phyloP scores from a whole-genome alignment of 331 rosid genomes.

The Quercus tomentella region DNA sequence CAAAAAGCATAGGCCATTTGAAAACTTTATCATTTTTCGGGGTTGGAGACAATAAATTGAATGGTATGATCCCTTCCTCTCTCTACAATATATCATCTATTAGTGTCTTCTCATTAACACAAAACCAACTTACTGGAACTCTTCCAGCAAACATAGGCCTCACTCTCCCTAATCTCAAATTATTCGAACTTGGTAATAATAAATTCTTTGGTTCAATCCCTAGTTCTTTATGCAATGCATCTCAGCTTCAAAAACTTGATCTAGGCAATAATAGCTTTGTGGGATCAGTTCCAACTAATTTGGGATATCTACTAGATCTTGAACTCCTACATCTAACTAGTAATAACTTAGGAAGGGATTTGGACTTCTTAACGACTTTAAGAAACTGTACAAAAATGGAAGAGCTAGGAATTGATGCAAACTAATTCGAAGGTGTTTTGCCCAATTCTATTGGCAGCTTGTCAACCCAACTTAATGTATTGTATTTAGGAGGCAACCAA shows the following conservation, averaged over 20 bases:
- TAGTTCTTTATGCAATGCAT: too few relatives aligned
- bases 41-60: too few relatives aligned
- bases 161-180: slow-evolving; percentile 28
- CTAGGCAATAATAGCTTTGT: neutral
- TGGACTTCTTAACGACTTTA: slow-evolving; percentile 23
- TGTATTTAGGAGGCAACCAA: neutral
- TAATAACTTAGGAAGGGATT: neutral
- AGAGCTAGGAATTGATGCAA: too few relatives aligned
- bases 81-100: slow-evolving; percentile 40
- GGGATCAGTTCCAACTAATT: neutral
- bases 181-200: too few relatives aligned
- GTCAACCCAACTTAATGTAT: accelerated
- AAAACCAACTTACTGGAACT: slow-evolving; percentile 15
- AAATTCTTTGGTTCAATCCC: too few relatives aligned
- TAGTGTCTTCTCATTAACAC: accelerated
- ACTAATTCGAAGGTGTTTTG: too few relatives aligned
- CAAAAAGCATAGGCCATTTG: too few relatives aligned
- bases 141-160: slow-evolving; percentile 30
- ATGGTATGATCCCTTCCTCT: slow-evolving; percentile 20
- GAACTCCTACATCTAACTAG: too few relatives aligned
- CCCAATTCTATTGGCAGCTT: slow-evolving; percentile 18
- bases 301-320: too few relatives aligned
- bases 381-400: slow-evolving; percentile 20
- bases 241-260: accelerated
- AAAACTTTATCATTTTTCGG: accelerated